A percentile compares a stretch with the other conserved stretches of the same genome.
phyloP scores from a whole-genome alignment of 331 rosid genomes.

The Erythrophleum ivorense region DNA sequence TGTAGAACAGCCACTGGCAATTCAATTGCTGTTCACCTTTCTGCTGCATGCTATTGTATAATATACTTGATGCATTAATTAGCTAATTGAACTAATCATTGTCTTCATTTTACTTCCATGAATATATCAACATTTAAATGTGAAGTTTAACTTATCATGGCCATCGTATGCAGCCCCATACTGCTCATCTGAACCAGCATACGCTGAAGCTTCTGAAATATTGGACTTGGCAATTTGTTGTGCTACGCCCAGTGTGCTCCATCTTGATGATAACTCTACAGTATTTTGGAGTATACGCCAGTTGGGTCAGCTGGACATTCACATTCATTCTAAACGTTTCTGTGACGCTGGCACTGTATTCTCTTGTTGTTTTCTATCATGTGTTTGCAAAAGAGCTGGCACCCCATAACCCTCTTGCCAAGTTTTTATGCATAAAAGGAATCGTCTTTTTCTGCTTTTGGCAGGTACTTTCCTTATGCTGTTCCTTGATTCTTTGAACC shows the following conservation, averaged over 20 bases:
- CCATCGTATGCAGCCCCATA: conserved; percentile 66
- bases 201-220: conserved; percentile 73
- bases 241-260: conserved; percentile 79
- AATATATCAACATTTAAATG: conserved; percentile 14
- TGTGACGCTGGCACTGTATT: conserved; percentile 75
- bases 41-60: neutral
- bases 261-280: conserved; percentile 79
- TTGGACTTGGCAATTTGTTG: conserved; percentile 92
- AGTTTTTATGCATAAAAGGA: conserved; percentile 90
- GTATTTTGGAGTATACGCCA: conserved; percentile 67
- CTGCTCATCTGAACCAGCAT: conserved; percentile 61
- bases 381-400: conserved; percentile 84
- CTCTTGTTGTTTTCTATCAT: conserved; percentile 84
- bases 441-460: conserved; percentile 94
- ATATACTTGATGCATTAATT: conserved; percentile 22
- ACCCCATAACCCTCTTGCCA: conserved; percentile 88
- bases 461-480: conserved; percentile 64
- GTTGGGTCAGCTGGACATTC: conserved; percentile 85
- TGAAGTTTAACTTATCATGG: conserved; percentile 25
- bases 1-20: neutral
- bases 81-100: neutral
- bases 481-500: neutral
- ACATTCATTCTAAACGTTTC: conserved; percentile 82
- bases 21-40: neutral
- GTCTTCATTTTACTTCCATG: conserved; percentile 6